A percentile compares a stretch with the other conserved stretches of the same genome.
Conservation (phyloP, 163 green algal genomes). For the Scenedesmus sp. region DNA sequence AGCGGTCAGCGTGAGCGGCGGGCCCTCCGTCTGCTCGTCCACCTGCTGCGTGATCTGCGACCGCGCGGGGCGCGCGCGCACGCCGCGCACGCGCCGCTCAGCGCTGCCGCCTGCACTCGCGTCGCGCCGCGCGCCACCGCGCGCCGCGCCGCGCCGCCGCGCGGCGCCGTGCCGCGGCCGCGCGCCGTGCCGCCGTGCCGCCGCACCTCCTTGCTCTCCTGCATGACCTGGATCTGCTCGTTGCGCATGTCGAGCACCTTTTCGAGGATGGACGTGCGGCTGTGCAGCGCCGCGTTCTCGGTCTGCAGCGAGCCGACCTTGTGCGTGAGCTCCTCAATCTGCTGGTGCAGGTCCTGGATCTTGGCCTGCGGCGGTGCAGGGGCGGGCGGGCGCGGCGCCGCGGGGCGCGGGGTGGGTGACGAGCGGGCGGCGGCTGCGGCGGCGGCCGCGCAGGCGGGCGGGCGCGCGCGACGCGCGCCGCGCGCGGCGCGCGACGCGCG, state of each 20-base stretch:
- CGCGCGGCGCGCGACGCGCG: neutral
- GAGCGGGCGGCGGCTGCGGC: neutral
- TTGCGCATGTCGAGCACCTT: conserved; percentile 79
- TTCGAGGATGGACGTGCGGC: conserved; percentile 67
- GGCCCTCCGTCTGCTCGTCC: conserved; percentile 36
- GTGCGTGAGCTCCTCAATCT: conserved; percentile 63
- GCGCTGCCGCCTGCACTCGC: too few species aligned
- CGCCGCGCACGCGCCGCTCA: too few species aligned
- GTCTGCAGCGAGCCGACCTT: conserved; percentile 58
- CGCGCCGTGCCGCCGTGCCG: too few species aligned
- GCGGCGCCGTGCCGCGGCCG: too few species aligned
- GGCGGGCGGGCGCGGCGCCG: neutral
- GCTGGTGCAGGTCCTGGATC: conserved; percentile 67
- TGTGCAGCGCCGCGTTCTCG: conserved; percentile 69
- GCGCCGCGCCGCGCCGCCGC: too few species aligned
- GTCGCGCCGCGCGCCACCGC: too few species aligned
- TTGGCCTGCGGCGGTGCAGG: conserved; percentile 54
- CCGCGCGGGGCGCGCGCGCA: too few species aligned
- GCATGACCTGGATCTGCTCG: conserved; percentile 80
- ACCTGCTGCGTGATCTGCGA: conserved; percentile 53
- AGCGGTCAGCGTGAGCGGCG: conserved; percentile 42
- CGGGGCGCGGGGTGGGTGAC: neutral
- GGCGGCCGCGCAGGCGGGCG: neutral
- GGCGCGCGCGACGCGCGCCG: neutral
- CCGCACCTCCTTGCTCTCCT: conserved; percentile 69